These are phyloP conservation scores for Cyberlindnera misumaiensis DNA, from an alignment of 805 yeast species.

Conservation along the genomic window DNA sequence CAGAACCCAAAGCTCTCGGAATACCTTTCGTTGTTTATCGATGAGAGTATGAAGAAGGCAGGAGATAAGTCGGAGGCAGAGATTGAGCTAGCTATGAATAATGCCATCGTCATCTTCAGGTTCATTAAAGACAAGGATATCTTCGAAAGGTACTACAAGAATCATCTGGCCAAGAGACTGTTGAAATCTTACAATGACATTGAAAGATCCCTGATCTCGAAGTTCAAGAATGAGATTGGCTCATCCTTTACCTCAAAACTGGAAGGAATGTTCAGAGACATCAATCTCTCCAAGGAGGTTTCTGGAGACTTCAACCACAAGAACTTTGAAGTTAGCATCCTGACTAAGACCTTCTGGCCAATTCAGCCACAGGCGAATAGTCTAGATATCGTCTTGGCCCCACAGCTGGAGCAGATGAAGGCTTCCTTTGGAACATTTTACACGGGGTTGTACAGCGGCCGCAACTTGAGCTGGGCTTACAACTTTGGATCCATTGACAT, in stretches of 20 bases:
- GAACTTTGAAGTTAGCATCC: conserved; percentile 41
- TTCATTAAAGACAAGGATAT: conserved; percentile 76
- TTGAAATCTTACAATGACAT: conserved; percentile 49
- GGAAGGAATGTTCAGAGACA: conserved; percentile 84
- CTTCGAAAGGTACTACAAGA: conserved; percentile 79
- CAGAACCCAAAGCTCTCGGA: conserved; percentile 42
- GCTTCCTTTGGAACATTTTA: conserved; percentile 47
- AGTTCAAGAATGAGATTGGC: conserved; percentile 71
- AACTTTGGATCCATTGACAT: conserved; percentile 80
- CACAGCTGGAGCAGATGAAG: conserved; percentile 35
- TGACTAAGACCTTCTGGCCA: conserved; percentile 68
- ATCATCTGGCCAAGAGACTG: conserved; percentile 78
- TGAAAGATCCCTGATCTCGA: conserved; percentile 62
- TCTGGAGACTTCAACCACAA: conserved; percentile 35
- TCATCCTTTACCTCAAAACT: conserved; percentile 70
- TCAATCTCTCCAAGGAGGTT: conserved; percentile 48
- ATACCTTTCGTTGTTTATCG: conserved; percentile 50
- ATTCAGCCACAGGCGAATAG: conserved; percentile 30
- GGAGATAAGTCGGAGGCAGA: conserved; percentile 40
- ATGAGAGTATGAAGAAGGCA: conserved; percentile 47
- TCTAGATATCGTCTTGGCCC: conserved; percentile 36
- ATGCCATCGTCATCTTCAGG: conserved; percentile 56
- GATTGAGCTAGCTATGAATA: conserved; percentile 39
- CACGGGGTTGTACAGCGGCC: conserved; percentile 42
- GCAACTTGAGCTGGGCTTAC: conserved; percentile 72